Base-by-base conservation (phyloP, 2,329 filamentous ascomycete genomes). In the Aspergillus thermomutatus region DNA sequence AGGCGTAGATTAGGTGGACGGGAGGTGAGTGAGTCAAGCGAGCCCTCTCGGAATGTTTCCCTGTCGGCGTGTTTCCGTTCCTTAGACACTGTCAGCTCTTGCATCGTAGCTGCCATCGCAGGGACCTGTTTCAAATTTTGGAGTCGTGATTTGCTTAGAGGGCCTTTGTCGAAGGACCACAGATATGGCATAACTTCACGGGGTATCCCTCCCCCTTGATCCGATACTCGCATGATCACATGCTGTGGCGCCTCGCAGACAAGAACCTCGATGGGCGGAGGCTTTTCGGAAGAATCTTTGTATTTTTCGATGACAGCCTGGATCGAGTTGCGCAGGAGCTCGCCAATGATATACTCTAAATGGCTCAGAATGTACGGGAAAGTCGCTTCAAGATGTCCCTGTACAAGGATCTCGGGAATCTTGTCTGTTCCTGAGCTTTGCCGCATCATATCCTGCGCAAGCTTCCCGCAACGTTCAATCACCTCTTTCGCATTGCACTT, bases 301-400 rank as follows among this genome's bases (percentile, higher is more conserved):
- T 87, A 85, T 62, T 85, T 84, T 69, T 97, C 93, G 58, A 96
- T 88, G 40, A 94, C 87, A 21, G 92, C 92, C 75, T 97, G 92
- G 17, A 99, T 90, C 0, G 91, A 95, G 76, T 99, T 99, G 40
- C 94, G 88, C 25, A 99, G 81, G 23, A 99, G 86, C 77, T 99
- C 94, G 52, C 94, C 92, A 56, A 99, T 85, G 66, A 99, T 97
- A 75, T 99, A 99, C 76, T 99, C 93, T 52, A 99, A 83, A 72
- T 97, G 94, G 69, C 88, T 94, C 52, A 96, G 84, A 62, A 99
- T 97, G 69, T 97, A 99, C 1, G 95, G 94, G 69, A 99, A 99
- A 31, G 87, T 96, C 4, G 92, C 92, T 28, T 90, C 86, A 2
- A 94, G 81, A 70, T 99, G 92, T 23, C 95, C 94, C 60, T 89